These are phyloP conservation scores for Lachnellula occidentalis DNA, from an alignment of 2,329 filamentous ascomycete genomes.

Conservation along the genomic window DNA sequence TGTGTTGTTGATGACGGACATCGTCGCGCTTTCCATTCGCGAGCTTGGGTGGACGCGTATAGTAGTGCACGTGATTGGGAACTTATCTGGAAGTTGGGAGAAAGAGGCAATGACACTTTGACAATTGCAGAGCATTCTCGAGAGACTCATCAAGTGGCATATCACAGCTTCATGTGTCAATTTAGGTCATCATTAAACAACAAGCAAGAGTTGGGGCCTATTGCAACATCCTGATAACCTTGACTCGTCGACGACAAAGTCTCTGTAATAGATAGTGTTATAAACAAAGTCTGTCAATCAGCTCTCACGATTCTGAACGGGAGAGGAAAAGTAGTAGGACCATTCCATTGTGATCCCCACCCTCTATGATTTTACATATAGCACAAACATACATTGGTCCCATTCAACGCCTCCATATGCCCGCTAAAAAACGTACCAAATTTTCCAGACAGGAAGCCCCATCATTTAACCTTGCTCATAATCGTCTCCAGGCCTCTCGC, in stretches of 20 bases:
- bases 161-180: no score
- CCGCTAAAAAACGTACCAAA: slow-evolving; percentile 3
- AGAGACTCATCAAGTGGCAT: no score
- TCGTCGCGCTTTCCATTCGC: background rate
- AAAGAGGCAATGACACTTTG: no score
- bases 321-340: background rate
- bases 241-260: no score
- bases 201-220: no score
- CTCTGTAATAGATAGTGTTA: no score
- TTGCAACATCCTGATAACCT: no score
- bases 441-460: background rate
- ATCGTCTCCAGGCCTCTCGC: slow-evolving; percentile 83
- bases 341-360: background rate
- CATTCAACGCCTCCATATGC: slow-evolving; percentile 4
- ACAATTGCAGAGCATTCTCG: no score
- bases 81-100: no score
- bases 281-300: no score
- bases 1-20: background rate
- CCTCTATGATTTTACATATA: background rate
- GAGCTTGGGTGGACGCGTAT: background rate
- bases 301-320: no score
- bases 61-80: background rate
- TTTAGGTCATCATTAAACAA: no score
- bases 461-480: slow-evolving; percentile 85
- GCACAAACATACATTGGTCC: background rate